Evolutionary conservation across 2,329 filamentous ascomycete genomes (phyloP).

Genomic region (Pyricularia sp.): DNA sequence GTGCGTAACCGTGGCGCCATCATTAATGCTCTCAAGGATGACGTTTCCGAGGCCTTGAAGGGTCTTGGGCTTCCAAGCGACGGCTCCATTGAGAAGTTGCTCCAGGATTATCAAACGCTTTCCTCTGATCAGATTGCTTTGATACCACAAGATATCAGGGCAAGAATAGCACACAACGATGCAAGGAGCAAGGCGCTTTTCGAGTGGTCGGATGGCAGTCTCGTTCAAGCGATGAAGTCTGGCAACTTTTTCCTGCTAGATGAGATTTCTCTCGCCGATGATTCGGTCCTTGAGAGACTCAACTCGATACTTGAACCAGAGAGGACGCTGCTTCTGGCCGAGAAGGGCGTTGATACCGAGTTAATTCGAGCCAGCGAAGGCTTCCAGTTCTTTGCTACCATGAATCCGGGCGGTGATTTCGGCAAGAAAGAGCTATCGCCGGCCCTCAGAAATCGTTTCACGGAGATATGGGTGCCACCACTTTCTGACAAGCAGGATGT

Average conservation of each 20-base stretch:
- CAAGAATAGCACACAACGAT: constrained; percentile 32
- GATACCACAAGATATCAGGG: constrained; percentile 34
- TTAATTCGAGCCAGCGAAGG: constrained; percentile 61
- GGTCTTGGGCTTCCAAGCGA: constrained; percentile 21
- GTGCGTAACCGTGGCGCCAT: constrained; percentile 73
- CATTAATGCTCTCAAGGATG: constrained; percentile 48
- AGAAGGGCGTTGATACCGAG: constrained; percentile 80
- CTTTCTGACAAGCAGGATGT: constrained; percentile 78
- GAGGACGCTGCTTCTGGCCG: constrained; percentile 74
- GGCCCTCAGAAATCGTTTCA: constrained; percentile 89
- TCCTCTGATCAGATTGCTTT: constrained; percentile 25
- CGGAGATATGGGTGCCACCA: constrained; percentile 94
- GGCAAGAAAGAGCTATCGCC: constrained; percentile 96
- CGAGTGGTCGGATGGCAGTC: constrained; percentile 88
- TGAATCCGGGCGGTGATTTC: constrained; percentile 98
- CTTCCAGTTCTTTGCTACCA: constrained; percentile 95
- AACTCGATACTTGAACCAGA: constrained; percentile 93
- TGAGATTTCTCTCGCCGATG: constrained; percentile 94
- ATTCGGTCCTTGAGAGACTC: constrained; percentile 88
- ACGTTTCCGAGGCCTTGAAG: constrained; percentile 38
- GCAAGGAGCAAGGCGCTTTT: constrained; percentile 74
- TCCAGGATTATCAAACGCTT: constrained; percentile 45
- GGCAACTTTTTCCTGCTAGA: constrained; percentile 89
- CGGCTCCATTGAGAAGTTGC: constrained; percentile 38
- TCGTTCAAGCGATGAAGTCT: constrained; percentile 85